Evolutionary conservation across 805 yeast genomes (phyloP).

Genomic region (Candida ortonii): DNA sequence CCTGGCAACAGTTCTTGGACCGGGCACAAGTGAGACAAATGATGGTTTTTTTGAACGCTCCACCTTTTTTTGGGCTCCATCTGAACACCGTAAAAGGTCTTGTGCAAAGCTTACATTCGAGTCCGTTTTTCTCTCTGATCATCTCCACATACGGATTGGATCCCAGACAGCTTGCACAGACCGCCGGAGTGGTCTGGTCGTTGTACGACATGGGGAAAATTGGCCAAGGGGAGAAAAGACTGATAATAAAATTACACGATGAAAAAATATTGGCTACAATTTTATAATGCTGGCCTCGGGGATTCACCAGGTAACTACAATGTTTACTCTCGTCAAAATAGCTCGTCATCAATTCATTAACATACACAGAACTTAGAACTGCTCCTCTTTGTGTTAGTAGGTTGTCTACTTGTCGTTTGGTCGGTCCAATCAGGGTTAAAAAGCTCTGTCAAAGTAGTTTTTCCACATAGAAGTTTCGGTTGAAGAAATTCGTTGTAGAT

Average conservation of each 20-base stretch:
- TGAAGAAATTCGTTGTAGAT: slow-evolving; percentile 38
- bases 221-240: neutral
- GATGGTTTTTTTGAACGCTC: slow-evolving; percentile 54
- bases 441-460: slow-evolving; percentile 36
- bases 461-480: slow-evolving; percentile 33
- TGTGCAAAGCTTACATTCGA: slow-evolving; percentile 82
- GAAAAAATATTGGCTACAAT: too few species aligned
- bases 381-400: too few species aligned
- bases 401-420: too few species aligned
- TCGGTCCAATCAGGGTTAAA: slow-evolving; percentile 40
- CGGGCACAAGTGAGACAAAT: slow-evolving; percentile 81
- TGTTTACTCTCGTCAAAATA: too few species aligned
- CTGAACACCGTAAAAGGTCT: slow-evolving; percentile 78
- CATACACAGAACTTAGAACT: too few species aligned
- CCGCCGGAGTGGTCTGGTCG: slow-evolving; percentile 46
- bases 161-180: slow-evolving; percentile 77
- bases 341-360: too few species aligned
- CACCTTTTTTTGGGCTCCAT: slow-evolving; percentile 56
- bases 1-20: slow-evolving; percentile 80
- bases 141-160: slow-evolving; percentile 61
- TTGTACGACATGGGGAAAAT: slow-evolving; percentile 13
- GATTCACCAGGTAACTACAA: too few species aligned
- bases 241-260: slow-evolving; percentile 5
- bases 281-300: too few species aligned
- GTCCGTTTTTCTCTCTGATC: slow-evolving; percentile 67